Conservation (phyloP, 164 flowering plant genomes). For the Euptelea pleiosperma region DNA sequence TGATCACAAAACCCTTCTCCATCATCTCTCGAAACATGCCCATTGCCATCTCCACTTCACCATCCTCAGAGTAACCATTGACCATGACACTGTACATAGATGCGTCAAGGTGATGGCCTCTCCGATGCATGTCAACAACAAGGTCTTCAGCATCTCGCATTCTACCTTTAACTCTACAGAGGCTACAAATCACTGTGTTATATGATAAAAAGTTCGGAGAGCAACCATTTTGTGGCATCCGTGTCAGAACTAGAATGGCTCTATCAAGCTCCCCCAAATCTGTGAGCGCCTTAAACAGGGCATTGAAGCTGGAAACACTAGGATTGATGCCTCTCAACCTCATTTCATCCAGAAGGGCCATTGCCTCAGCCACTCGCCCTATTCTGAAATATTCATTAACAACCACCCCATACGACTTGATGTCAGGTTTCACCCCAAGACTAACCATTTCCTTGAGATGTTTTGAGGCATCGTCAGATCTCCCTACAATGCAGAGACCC, state of each 20-base stretch:
- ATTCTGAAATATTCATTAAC: constrained; percentile 41
- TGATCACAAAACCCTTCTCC: constrained; percentile 23
- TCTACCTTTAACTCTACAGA: constrained; percentile 31
- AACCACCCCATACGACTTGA: constrained; percentile 30
- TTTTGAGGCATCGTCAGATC: constrained; percentile 33
- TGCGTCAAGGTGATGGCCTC: constrained; percentile 32
- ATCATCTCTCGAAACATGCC: constrained; percentile 28
- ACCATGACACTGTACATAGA: constrained; percentile 34
- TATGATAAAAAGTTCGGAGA: constrained; percentile 48
- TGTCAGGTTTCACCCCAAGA: constrained; percentile 35
- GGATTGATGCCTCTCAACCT: constrained; percentile 30
- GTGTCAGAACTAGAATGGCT: constrained; percentile 32
- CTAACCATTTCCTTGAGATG: constrained; percentile 37
- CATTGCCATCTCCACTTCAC: constrained; percentile 33
- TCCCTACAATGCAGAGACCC: constrained; percentile 42
- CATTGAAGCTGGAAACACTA: constrained; percentile 32
- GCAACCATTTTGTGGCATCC: constrained; percentile 34
- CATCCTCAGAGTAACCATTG: constrained; percentile 30
- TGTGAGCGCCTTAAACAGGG: constrained; percentile 26
- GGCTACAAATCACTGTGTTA: constrained; percentile 33
- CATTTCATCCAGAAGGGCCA: constrained; percentile 41
- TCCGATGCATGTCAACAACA: constrained; percentile 32
- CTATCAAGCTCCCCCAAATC: constrained; percentile 30
- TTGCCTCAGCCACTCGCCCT: constrained; percentile 28
- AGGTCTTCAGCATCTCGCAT: constrained; percentile 41